Evolutionary conservation across 495 filamentous ascomycete species (phyloP).

Genomic region (Penicillium herquei): DNA sequence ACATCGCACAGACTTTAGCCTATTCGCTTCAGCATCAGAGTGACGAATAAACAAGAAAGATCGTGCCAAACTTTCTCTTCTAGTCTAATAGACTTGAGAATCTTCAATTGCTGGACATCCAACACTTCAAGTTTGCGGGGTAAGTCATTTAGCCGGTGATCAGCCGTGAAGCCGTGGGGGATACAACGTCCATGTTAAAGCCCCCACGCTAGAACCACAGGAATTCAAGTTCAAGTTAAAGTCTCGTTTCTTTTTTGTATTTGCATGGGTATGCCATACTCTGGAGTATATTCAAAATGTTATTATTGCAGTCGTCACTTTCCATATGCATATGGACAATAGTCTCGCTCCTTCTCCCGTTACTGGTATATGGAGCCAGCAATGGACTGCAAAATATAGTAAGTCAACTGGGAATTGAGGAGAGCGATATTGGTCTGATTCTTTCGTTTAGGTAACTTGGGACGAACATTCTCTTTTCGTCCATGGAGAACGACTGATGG

Average conservation of each 20-base stretch:
- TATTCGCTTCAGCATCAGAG: no score
- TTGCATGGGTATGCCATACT: no score
- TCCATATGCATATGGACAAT: background rate
- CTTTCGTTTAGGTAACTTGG: slow-evolving; percentile 49
- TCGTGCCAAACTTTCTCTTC: no score
- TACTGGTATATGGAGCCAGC: background rate
- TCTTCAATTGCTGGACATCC: no score
- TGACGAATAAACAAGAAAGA: no score
- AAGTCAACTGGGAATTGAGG: background rate
- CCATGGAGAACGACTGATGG: slow-evolving; percentile 60
- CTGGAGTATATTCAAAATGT: background rate
- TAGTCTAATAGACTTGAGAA: no score
- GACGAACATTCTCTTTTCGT: slow-evolving; percentile 68
- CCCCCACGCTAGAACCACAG: background rate
- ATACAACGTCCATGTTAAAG: no score
- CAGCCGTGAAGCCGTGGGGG: background rate
- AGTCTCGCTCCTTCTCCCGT: background rate
- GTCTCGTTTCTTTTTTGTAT: background rate
- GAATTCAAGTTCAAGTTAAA: background rate
- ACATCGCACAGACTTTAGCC: no score
- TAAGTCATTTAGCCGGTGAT: background rate
- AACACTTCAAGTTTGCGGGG: no score
- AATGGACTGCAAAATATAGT: slow-evolving; percentile 14
- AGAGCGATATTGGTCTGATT: slow-evolving; percentile 11
- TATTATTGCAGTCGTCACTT: background rate